These are phyloP conservation scores for Neonectria ditissima DNA, from an alignment of 2,329 filamentous ascomycete genomes.

Conservation along the genomic window DNA sequence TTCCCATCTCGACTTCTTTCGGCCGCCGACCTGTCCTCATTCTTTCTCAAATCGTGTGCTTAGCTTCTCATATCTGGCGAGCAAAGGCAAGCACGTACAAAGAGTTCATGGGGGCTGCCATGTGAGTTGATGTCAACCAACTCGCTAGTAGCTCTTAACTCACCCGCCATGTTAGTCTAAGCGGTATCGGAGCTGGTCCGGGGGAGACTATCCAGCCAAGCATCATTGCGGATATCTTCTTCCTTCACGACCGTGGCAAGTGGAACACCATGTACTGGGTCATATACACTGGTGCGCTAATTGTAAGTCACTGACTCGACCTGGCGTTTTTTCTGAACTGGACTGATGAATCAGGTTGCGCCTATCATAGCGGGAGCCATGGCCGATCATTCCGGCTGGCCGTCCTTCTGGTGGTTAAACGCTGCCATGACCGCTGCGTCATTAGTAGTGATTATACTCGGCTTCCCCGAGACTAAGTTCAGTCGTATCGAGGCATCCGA, in stretches of 20 bases:
- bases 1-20: constrained; percentile 13
- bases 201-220: constrained; percentile 30
- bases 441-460: not conserved
- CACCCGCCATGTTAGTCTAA: not conserved
- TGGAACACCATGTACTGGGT: constrained; percentile 37
- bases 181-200: constrained; percentile 29
- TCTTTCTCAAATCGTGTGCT: constrained; percentile 16
- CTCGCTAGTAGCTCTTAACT: not conserved
- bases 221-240: constrained; percentile 36
- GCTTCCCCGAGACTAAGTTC: constrained; percentile 14
- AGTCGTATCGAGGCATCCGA: constrained; percentile 1
- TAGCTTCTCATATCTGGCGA: constrained; percentile 24
- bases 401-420: constrained; percentile 17
- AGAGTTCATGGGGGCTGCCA: constrained; percentile 21
- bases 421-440: constrained; percentile 11
- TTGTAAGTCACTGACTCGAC: constrained; percentile 20
- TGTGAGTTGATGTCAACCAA: not conserved
- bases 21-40: constrained; percentile 18
- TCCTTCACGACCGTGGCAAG: constrained; percentile 34
- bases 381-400: constrained; percentile 16
- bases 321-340: too few relatives aligned
- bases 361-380: constrained; percentile 15
- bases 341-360: too few relatives aligned
- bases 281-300: constrained; percentile 25
- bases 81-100: constrained; percentile 20